These are phyloP conservation scores for Colletotrichum cereale DNA, from an alignment of 2,329 filamentous ascomycete species.

Conservation along the genomic window DNA sequence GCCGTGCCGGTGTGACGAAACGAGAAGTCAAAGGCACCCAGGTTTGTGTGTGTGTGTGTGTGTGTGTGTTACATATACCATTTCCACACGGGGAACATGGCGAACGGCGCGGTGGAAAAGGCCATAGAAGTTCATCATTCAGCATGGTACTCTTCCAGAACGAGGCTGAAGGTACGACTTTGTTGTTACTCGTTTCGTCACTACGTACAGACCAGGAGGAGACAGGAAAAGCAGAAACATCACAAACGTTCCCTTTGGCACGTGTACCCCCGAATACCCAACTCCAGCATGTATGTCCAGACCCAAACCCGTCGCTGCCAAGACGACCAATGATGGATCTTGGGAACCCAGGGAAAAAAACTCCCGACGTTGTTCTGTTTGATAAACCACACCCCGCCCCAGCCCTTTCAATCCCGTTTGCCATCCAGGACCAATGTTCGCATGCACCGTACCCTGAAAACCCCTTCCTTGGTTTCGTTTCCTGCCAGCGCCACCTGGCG, in stretches of 20 bases:
- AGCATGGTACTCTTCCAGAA: constrained; percentile 1
- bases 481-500: constrained; percentile 40
- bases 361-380: constrained; percentile 20
- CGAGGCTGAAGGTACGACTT: background rate
- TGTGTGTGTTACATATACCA: background rate
- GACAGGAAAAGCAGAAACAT: constrained; percentile 4
- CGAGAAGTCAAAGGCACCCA: background rate
- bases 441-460: constrained; percentile 3
- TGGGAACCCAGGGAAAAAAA: constrained; percentile 10
- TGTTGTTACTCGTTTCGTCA: constrained; percentile 30
- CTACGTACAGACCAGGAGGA: constrained; percentile 24
- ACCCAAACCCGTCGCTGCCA: constrained; percentile 14
- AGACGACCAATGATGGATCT: constrained; percentile 6
- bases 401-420: constrained; percentile 31
- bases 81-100: background rate
- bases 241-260: constrained; percentile 10
- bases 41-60: background rate
- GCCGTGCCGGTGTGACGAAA: background rate
- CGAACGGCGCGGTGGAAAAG: background rate
- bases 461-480: constrained; percentile 22
- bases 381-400: constrained; percentile 7
- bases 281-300: constrained; percentile 25
- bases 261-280: constrained; percentile 15
- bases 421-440: constrained; percentile 29
- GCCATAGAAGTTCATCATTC: background rate